phyloP scores from a whole-genome alignment of 441 rosid species.

The Eutrema salsugineum region DNA sequence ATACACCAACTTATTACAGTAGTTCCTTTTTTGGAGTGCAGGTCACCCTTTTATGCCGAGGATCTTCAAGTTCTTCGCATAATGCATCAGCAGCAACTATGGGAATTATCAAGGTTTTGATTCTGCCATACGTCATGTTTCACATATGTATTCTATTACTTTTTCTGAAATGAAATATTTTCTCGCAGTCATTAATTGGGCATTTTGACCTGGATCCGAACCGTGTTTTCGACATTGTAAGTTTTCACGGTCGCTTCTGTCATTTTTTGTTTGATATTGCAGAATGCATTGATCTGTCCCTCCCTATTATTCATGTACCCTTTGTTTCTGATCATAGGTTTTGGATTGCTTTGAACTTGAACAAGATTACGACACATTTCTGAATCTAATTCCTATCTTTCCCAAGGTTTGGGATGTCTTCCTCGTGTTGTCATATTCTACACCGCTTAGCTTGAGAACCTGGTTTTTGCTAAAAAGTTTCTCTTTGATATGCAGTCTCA shows the following conservation, averaged over 20 bases:
- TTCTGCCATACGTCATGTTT: conserved; percentile 8
- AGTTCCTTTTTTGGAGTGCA: conserved; percentile 33
- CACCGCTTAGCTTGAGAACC: background rate
- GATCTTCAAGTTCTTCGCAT: conserved; percentile 63
- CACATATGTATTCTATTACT: conserved; percentile 9
- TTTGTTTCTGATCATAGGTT: conserved; percentile 53
- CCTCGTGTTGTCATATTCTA: conserved; percentile 7
- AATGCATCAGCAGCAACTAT: conserved; percentile 78
- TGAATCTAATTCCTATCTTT: conserved; percentile 92
- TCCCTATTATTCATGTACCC: conserved; percentile 8
- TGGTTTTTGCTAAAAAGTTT: conserved; percentile 8
- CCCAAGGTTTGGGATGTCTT: conserved; percentile 69
- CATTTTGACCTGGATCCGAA: conserved; percentile 99
- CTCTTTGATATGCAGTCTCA: conserved; percentile 76
- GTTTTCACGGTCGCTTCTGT: conserved; percentile 29
- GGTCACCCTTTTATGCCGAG: conserved; percentile 94
- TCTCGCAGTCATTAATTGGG: conserved; percentile 94
- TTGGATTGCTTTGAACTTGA: conserved; percentile 98
- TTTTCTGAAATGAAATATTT: conserved; percentile 30
- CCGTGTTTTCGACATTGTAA: conserved; percentile 99
- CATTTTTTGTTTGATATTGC: conserved; percentile 6
- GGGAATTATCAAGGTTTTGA: conserved; percentile 92
- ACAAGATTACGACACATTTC: conserved; percentile 66
- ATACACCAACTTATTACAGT: conserved; percentile 19
- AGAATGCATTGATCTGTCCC: background rate